phyloP scores from a whole-genome alignment of 768 basidiomycete species.

The Russula sp. region DNA sequence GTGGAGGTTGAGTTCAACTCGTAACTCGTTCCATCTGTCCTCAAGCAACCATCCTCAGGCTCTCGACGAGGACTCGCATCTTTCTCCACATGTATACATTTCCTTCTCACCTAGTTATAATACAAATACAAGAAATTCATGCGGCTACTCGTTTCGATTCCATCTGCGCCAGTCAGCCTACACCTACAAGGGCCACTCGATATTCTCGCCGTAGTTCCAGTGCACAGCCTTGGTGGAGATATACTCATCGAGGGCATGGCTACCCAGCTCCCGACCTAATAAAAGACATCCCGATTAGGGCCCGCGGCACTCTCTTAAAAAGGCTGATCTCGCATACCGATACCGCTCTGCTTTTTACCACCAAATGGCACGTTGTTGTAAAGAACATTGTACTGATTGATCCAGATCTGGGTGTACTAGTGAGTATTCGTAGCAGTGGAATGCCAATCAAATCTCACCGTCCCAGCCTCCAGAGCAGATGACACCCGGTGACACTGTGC shows the following conservation, averaged over 20 bases:
- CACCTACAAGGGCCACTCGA: slow-evolving; percentile 74
- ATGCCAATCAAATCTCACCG: slow-evolving; percentile 47
- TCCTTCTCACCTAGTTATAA: too few relatives aligned
- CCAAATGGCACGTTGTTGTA: slow-evolving; percentile 93
- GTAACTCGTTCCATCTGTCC: too few relatives aligned
- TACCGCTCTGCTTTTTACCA: slow-evolving; percentile 90
- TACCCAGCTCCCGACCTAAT: slow-evolving; percentile 81
- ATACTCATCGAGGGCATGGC: slow-evolving; percentile 81
- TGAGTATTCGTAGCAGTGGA: slow-evolving; percentile 13
- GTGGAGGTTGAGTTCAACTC: too few relatives aligned
- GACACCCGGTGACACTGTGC: slow-evolving; percentile 89
- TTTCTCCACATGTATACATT: too few relatives aligned
- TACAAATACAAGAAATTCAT: neutral
- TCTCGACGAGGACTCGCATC: too few relatives aligned
- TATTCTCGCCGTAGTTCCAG: slow-evolving; percentile 82
- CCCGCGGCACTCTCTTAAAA: neutral
- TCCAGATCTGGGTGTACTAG: slow-evolving; percentile 62
- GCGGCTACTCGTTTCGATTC: neutral
- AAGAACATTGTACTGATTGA: slow-evolving; percentile 84
- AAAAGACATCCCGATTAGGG: slow-evolving; percentile 3
- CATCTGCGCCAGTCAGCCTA: slow-evolving; percentile 35
- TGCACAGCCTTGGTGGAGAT: slow-evolving; percentile 80
- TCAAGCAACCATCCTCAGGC: too few relatives aligned
- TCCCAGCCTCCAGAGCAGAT: slow-evolving; percentile 82
- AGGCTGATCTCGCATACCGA: slow-evolving; percentile 48